Conservation (phyloP, 768 basidiomycete species). For the Macrolepiota albuminosa region DNA sequence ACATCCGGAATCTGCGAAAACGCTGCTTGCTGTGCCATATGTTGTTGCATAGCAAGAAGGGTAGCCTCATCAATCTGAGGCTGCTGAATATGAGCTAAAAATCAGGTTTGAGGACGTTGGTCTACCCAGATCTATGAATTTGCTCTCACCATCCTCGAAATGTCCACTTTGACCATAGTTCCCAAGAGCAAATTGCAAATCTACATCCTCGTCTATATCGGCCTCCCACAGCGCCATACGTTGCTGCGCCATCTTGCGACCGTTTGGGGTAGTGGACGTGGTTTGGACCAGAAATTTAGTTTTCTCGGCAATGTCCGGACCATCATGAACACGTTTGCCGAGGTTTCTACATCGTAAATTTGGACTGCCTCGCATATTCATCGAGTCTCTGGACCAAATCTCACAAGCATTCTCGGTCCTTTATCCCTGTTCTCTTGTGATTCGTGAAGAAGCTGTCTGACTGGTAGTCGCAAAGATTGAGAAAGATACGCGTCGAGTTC, state of each 20-base stretch:
- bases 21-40: conserved; percentile 79
- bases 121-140: background rate
- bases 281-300: conserved; percentile 26
- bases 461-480: background rate
- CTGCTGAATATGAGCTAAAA: conserved; percentile 43
- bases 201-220: conserved; percentile 79
- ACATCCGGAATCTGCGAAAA: conserved; percentile 83
- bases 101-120: conserved; percentile 15
- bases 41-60: conserved; percentile 70
- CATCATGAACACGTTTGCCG: background rate
- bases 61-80: conserved; percentile 70
- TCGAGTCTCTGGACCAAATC: background rate
- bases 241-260: conserved; percentile 52
- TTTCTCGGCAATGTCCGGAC: conserved; percentile 28
- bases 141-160: conserved; percentile 58
- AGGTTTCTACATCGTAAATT: background rate
- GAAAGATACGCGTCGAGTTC: background rate
- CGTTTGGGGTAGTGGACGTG: conserved; percentile 4
- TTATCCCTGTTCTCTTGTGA: background rate
- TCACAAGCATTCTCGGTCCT: background rate
- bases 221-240: conserved; percentile 73
- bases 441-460: background rate
- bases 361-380: background rate
- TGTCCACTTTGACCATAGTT: conserved; percentile 64
- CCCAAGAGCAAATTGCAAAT: conserved; percentile 63